Evolutionary conservation across 176 grass and related monocot genomes (phyloP).

Genomic region (Carex pumila): DNA sequence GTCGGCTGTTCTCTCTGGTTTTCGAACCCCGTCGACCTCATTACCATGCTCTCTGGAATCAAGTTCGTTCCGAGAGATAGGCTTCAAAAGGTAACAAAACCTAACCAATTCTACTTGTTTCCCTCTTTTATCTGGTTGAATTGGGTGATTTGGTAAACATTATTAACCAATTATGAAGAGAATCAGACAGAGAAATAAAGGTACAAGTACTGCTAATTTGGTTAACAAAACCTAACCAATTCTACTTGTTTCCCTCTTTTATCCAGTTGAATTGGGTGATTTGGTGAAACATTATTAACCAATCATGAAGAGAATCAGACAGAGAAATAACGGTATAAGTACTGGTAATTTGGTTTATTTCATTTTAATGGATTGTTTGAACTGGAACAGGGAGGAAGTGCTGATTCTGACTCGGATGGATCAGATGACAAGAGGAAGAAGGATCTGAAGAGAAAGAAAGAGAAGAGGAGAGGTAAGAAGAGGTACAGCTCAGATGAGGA

Average conservation of each 20-base stretch:
- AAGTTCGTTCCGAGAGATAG: constrained; percentile 43
- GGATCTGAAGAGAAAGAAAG: constrained; percentile 19
- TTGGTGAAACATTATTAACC: too few relatives aligned
- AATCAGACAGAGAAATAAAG: neutral
- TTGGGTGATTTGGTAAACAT: neutral
- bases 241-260: too few relatives aligned
- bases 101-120: neutral
- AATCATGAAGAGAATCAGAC: too few relatives aligned
- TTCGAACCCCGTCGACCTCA: too few relatives aligned
- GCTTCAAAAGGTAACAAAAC: constrained; percentile 20
- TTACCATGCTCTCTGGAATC: constrained; percentile 42
- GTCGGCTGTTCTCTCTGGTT: too few relatives aligned
- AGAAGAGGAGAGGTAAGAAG: constrained; percentile 28
- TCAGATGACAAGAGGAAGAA: constrained; percentile 15
- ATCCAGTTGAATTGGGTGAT: too few relatives aligned
- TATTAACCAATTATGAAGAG: neutral
- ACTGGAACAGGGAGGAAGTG: constrained; percentile 5
- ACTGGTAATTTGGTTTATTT: neutral
- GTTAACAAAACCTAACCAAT: too few relatives aligned
- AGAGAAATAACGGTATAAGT: too few relatives aligned
- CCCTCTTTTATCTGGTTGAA: neutral
- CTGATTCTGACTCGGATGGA: constrained; percentile 37
- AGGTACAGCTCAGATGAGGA: constrained; percentile 29
- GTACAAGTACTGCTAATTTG: neutral
- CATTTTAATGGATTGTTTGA: neutral